Percentiles rank a stretch among this genome's conserved stretches.
Evolutionary conservation across 129 eudicot genomes (phyloP).

Genomic region (Smallanthus sonchifolius): DNA sequence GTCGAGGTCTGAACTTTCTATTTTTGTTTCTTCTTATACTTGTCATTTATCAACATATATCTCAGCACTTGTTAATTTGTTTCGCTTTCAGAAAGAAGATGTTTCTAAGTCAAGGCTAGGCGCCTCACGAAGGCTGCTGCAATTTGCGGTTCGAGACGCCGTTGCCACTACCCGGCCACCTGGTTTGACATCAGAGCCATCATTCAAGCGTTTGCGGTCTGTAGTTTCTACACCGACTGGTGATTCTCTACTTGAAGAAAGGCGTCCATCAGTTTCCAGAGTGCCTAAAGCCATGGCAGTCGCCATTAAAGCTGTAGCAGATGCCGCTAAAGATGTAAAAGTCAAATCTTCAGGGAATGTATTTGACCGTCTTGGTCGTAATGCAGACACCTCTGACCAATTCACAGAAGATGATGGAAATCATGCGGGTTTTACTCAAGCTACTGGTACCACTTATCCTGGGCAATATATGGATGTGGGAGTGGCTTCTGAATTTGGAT

Average conservation of each 20-base stretch:
- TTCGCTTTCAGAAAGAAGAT: conserved; percentile 48
- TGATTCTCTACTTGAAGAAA: conserved; percentile 34
- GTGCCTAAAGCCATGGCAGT: conserved; percentile 54
- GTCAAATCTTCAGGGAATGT: conserved; percentile 63
- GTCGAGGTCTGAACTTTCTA: conserved; percentile 37
- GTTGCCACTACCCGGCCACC: conserved; percentile 62
- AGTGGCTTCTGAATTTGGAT: conserved; percentile 40
- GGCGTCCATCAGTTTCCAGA: conserved; percentile 45
- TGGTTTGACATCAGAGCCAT: conserved; percentile 55
- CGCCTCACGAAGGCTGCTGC: conserved; percentile 80
- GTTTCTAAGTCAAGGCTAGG: conserved; percentile 42
- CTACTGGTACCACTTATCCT: conserved; percentile 16
- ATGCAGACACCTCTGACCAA: conserved; percentile 32
- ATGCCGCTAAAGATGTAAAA: conserved; percentile 77
- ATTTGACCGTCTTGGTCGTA: conserved; percentile 83
- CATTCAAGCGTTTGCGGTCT: conserved; percentile 75
- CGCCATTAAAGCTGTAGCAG: conserved; percentile 78
- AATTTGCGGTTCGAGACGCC: conserved; percentile 93
- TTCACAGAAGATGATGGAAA: conserved; percentile 28
- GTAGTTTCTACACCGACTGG: conserved; percentile 61
- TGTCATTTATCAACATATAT: background rate
- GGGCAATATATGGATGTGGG: conserved; percentile 27
- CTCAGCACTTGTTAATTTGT: conserved; percentile 16
- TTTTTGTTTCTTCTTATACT: background rate
- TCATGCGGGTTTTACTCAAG: conserved; percentile 30